Evolutionary conservation across 2,329 filamentous ascomycete species (phyloP), one percentile per base, ranked within the genome.

Genomic region (Eutypella sp.): DNA sequence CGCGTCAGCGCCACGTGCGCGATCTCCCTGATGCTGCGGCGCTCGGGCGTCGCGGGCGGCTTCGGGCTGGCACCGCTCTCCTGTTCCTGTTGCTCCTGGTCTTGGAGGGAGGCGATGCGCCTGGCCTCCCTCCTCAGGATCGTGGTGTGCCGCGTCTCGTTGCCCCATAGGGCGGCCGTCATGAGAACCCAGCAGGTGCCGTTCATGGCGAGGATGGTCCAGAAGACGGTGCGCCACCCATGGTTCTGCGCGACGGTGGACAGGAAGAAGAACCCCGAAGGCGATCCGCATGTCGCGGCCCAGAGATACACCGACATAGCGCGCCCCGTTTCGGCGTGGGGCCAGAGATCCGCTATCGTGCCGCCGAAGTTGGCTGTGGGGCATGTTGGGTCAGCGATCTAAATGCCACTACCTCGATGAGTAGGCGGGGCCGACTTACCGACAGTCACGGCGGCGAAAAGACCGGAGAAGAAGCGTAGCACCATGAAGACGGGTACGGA

Each of bases 271-370:
- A 69, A 74, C 0, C 71, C 71, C 8, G 67, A 67, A 1, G 72
- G 71, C 13, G 66, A 69, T 0, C 71, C 71, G 15, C 65, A 66
- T 0, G 70, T 73, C 0, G 71, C 71, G 2, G 72, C 71, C 67
- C 72, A 74, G 1, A 74, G 62, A 22, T 59, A 59, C 13, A 58
- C 39, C 1, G 57, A 58, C 57, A 59, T 59, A 0, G 68, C 65
- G 9, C 60, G 61, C 5, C 68, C 68, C 1, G 67, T 70, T 36
- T 69, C 63, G 44, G 68, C 60, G 49, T 71, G 59, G 40, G 69
- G 57, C 50, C 68, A 68, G 38, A 75, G 57, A 51, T 74, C 69
- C 3, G 71, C 70, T 37, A 73, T 71, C 0, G 69, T 68, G 3
- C 70, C 71, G 3, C 71, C 71, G 59, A 65, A 64, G 45, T 66